Evolutionary conservation across 768 basidiomycete species (phyloP).

Genomic region (Xerocomellus chrysenteron): DNA sequence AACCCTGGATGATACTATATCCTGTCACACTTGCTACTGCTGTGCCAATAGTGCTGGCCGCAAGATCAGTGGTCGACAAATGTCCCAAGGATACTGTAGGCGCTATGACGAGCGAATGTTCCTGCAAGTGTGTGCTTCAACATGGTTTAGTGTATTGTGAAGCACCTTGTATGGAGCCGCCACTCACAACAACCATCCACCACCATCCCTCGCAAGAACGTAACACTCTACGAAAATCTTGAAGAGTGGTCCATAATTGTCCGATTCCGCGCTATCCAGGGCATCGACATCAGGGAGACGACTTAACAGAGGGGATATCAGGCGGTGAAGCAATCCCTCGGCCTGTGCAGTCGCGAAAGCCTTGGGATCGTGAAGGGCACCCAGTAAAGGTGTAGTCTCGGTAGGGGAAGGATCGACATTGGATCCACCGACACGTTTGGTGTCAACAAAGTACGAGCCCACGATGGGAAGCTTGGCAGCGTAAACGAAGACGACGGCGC

Average conservation of each 20-base stretch:
- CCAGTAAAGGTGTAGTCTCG: slow-evolving; percentile 28
- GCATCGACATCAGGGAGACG: slow-evolving; percentile 20
- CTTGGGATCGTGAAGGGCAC: slow-evolving; percentile 21
- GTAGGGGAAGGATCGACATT: slow-evolving; percentile 1
- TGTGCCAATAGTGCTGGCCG: slow-evolving; percentile 45
- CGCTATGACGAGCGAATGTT: slow-evolving; percentile 26
- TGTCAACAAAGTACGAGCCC: slow-evolving; percentile 18
- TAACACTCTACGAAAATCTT: slow-evolving; percentile 17
- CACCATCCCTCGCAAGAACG: slow-evolving; percentile 22
- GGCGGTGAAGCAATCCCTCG: slow-evolving; percentile 16
- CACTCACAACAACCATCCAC: slow-evolving; percentile 24
- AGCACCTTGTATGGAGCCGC: background rate
- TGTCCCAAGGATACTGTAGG: slow-evolving; percentile 47
- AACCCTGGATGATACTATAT: slow-evolving; percentile 41
- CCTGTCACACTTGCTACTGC: slow-evolving; percentile 43
- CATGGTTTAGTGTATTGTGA: background rate
- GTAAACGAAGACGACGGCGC: slow-evolving; percentile 9
- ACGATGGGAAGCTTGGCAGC: slow-evolving; percentile 22
- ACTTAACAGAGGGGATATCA: slow-evolving; percentile 13
- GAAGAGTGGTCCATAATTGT: slow-evolving; percentile 5
- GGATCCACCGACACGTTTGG: slow-evolving; percentile 1
- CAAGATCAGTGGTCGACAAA: slow-evolving; percentile 51
- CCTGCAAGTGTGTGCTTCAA: slow-evolving; percentile 20
- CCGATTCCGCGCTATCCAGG: slow-evolving; percentile 15
- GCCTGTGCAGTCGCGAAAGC: slow-evolving; percentile 20